A percentile compares a stretch with the other conserved stretches of the same genome.
Evolutionary conservation across 176 grass and related monocot genomes (phyloP).

Genomic region (Triticum monococcum): DNA sequence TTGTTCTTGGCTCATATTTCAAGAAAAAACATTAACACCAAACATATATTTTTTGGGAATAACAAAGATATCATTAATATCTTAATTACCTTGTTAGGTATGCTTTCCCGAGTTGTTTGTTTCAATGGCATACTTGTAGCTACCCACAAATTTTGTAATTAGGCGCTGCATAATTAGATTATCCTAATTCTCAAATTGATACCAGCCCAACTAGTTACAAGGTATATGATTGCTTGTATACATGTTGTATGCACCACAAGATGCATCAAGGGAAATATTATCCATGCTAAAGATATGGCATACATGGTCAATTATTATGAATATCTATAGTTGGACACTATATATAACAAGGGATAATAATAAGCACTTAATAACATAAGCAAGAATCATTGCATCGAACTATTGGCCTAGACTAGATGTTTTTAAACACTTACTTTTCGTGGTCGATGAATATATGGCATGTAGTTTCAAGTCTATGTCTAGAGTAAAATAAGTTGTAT

Average conservation of each 20-base stretch:
- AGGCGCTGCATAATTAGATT: background rate
- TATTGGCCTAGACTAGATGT: background rate
- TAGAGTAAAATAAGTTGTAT: background rate
- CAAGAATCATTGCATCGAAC: background rate
- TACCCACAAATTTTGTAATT: background rate
- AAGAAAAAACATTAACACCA: background rate
- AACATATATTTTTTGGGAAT: background rate
- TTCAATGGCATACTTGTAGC: background rate
- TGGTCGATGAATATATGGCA: background rate
- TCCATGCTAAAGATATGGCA: background rate
- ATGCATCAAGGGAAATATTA: background rate
- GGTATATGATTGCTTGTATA: background rate
- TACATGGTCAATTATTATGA: background rate
- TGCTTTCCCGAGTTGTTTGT: background rate
- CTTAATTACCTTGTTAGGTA: background rate
- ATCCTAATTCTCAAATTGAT: background rate
- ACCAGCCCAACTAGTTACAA: background rate
- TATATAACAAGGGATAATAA: background rate
- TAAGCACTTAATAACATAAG: background rate
- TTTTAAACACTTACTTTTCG: background rate
- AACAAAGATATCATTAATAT: background rate
- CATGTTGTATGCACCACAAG: background rate
- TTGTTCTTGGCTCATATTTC: background rate
- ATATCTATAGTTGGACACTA: background rate
- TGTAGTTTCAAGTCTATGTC: background rate